Evolutionary conservation across 2,329 filamentous ascomycete species (phyloP).

Genomic region (Emydomyces testavorans): DNA sequence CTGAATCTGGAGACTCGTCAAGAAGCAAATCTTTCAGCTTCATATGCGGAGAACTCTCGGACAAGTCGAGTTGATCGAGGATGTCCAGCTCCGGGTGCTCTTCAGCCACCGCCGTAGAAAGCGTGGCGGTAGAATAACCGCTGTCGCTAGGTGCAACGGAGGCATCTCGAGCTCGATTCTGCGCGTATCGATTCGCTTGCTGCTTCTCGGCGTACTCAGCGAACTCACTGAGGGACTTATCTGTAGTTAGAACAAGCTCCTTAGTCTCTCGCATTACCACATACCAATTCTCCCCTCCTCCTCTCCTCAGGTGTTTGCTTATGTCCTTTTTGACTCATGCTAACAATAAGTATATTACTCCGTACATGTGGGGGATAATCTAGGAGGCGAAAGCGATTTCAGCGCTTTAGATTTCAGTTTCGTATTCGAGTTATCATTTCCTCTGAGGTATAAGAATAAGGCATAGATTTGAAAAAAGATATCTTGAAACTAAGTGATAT

Average conservation of each 20-base stretch:
- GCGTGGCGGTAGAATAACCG: slow-evolving; percentile 30
- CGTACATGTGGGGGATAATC: neutral
- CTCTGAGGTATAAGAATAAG: slow-evolving; percentile 1
- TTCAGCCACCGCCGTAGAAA: slow-evolving; percentile 34
- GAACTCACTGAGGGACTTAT: slow-evolving; percentile 77
- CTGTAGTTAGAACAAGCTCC: slow-evolving; percentile 2
- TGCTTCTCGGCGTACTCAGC: slow-evolving; percentile 96
- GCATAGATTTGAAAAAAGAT: neutral
- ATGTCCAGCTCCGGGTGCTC: slow-evolving; percentile 85
- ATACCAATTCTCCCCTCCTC: slow-evolving; percentile 74
- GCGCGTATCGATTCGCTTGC: slow-evolving; percentile 48
- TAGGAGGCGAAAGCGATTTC: neutral
- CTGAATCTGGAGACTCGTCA: slow-evolving; percentile 41
- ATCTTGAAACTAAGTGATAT: neutral
- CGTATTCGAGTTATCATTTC: slow-evolving; percentile 18
- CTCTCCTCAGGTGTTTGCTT: slow-evolving; percentile 65
- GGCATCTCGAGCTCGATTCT: slow-evolving; percentile 16
- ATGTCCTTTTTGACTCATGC: slow-evolving; percentile 30
- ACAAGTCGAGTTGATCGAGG: slow-evolving; percentile 64
- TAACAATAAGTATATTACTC: slow-evolving; percentile 1
- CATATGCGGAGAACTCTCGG: slow-evolving; percentile 50
- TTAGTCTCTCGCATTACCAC: too few species aligned
- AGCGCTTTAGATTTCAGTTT: slow-evolving; percentile 12
- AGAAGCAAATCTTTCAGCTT: slow-evolving; percentile 68
- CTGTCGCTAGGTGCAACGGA: slow-evolving; percentile 32